Conservation (phyloP, 768 basidiomycete species). For the Phaeotremella skinneri region DNA sequence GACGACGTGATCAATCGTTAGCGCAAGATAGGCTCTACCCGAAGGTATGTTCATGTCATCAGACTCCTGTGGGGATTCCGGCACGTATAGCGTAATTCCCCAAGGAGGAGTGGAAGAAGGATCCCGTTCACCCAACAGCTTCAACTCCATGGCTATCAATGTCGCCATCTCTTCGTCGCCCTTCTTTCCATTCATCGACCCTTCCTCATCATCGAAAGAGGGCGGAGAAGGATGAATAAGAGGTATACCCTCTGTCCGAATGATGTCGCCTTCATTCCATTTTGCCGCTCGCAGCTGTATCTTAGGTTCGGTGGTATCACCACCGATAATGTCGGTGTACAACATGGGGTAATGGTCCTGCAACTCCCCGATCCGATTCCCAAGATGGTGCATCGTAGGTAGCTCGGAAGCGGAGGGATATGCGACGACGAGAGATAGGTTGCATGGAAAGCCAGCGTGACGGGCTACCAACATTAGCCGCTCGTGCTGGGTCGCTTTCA, state of each 20-base stretch:
- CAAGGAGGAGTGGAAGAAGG: too few relatives aligned
- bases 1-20: not conserved
- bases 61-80: too few relatives aligned
- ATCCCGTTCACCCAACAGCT: too few relatives aligned
- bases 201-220: too few relatives aligned
- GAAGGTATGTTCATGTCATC: too few relatives aligned
- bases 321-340: not conserved
- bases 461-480: not conserved
- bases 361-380: not conserved
- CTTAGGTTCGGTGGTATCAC: not conserved
- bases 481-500: too few relatives aligned
- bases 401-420: not conserved
- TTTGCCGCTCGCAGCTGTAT: not conserved
- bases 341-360: not conserved
- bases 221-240: too few relatives aligned
- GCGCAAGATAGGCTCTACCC: not conserved
- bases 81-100: too few relatives aligned
- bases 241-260: too few relatives aligned
- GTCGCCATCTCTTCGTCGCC: too few relatives aligned
- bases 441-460: not conserved
- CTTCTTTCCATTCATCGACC: too few relatives aligned
- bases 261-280: not conserved
- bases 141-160: too few relatives aligned
- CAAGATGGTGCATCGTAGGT: not conserved
- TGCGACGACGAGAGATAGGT: not conserved